Percentiles rank a stretch among this genome's conserved stretches.
Evolutionary conservation across 441 rosid species (phyloP).

Genomic region (Mallotus japonicus): DNA sequence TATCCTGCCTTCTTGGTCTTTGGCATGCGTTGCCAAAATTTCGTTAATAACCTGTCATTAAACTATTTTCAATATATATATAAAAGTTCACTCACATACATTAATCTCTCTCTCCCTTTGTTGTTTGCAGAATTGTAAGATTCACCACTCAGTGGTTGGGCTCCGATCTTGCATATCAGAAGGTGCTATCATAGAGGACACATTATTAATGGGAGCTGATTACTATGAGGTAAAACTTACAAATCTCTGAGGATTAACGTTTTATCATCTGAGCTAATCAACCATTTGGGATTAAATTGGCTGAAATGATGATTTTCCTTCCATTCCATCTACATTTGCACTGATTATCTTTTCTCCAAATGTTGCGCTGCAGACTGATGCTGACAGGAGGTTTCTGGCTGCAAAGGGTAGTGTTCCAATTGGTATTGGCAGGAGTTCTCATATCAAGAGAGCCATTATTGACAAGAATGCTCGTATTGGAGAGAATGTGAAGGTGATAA

Average conservation of each 20-base stretch:
- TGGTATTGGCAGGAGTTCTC: slow-evolving; percentile 82
- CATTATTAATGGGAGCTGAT: slow-evolving; percentile 91
- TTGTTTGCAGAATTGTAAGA: slow-evolving; percentile 70
- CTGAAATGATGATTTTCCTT: neutral
- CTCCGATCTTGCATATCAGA: slow-evolving; percentile 93
- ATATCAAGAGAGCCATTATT: slow-evolving; percentile 86
- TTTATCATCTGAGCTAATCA: neutral
- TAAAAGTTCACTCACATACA: neutral
- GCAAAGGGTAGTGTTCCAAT: slow-evolving; percentile 96
- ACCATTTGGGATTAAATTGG: neutral
- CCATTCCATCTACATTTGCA: slow-evolving; percentile 3
- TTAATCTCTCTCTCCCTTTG: neutral
- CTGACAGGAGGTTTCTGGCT: slow-evolving; percentile 81
- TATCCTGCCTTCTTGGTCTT: neutral
- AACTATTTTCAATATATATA: neutral
- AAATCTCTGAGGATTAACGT: neutral
- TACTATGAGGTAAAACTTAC: slow-evolving; percentile 67
- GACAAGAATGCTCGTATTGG: slow-evolving; percentile 96
- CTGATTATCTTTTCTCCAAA: neutral
- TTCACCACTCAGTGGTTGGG: slow-evolving; percentile 91
- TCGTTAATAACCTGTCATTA: neutral
- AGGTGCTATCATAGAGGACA: slow-evolving; percentile 90
- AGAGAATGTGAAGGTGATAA: slow-evolving; percentile 70
- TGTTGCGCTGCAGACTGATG: slow-evolving; percentile 64
- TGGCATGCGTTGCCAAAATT: neutral